Evolutionary conservation across 805 yeast species (phyloP).

Genomic region (Jamesozyma lodderae): DNA sequence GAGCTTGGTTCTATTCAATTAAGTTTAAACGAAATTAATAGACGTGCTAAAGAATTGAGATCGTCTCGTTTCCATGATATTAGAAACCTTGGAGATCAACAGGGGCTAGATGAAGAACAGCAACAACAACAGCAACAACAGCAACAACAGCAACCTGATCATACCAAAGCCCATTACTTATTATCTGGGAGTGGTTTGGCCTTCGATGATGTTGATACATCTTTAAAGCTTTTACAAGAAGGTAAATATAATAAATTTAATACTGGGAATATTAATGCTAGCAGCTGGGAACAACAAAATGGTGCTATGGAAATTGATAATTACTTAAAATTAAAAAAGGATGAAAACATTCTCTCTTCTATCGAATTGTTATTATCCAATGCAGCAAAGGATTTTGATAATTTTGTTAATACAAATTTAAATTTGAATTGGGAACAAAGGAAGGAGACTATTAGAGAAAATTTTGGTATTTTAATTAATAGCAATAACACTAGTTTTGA

Average conservation of each 20-base stretch:
- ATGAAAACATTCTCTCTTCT: constrained; percentile 71
- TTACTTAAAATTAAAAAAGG: constrained; percentile 61
- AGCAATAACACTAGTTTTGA: constrained; percentile 22
- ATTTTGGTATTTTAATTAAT: constrained; percentile 50
- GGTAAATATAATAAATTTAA: not conserved
- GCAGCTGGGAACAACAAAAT: not conserved
- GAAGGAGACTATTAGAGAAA: constrained; percentile 62
- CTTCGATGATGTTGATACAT: constrained; percentile 70
- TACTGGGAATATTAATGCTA: not conserved
- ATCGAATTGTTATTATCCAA: constrained; percentile 69
- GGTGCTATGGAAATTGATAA: constrained; percentile 42
- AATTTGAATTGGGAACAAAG: constrained; percentile 78
- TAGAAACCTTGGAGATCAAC: not conserved
- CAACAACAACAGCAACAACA: not conserved
- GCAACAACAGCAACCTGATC: constrained; percentile 15
- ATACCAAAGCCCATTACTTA: constrained; percentile 76
- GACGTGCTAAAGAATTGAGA: constrained; percentile 52
- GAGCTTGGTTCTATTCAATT: constrained; percentile 75
- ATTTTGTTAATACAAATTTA: constrained; percentile 60
- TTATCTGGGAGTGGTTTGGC: constrained; percentile 84
- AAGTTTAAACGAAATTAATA: constrained; percentile 68
- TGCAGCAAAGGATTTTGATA: constrained; percentile 79
- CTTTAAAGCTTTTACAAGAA: constrained; percentile 33
- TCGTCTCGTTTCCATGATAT: constrained; percentile 10
- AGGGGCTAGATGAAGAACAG: constrained; percentile 13